Evolutionary conservation across 768 basidiomycete species (phyloP).

Genomic region (Mycena rebaudengoi): DNA sequence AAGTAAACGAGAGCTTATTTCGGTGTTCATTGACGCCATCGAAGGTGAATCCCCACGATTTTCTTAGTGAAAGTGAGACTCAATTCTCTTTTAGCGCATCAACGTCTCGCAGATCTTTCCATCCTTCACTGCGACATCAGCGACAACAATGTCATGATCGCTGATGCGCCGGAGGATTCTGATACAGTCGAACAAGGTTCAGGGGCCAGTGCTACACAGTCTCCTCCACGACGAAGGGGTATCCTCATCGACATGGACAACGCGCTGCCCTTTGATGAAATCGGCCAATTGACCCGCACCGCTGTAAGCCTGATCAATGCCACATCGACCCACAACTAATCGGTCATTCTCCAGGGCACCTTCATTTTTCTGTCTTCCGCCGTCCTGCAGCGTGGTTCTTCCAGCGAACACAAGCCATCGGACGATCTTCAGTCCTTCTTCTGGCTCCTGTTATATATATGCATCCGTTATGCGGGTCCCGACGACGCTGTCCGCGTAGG

Average conservation of each 20-base stretch:
- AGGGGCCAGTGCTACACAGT: too few species aligned
- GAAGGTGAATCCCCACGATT: not conserved
- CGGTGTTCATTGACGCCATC: slow-evolving; percentile 13
- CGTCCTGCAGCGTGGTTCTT: slow-evolving; percentile 7
- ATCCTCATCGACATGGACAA: slow-evolving; percentile 12
- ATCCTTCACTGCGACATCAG: slow-evolving; percentile 13
- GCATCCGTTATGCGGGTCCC: slow-evolving; percentile 15
- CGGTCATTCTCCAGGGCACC: not conserved
- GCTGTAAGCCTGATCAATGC: not conserved
- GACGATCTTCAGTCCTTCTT: slow-evolving; percentile 11
- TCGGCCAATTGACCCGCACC: slow-evolving; percentile 13
- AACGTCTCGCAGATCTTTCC: not conserved
- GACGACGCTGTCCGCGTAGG: slow-evolving; percentile 7
- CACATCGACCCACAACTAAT: too few species aligned
- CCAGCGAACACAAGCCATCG: slow-evolving; percentile 4
- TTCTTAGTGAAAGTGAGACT: not conserved
- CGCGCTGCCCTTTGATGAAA: not conserved
- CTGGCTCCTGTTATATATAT: slow-evolving; percentile 13
- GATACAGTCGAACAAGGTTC: not conserved
- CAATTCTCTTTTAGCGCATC: not conserved
- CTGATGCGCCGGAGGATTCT: not conserved
- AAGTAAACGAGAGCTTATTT: slow-evolving; percentile 14
- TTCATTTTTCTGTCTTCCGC: slow-evolving; percentile 18
- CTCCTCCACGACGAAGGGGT: not conserved
- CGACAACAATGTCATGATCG: slow-evolving; percentile 17